Base-by-base conservation (phyloP, 202 grass and related monocot genomes). In the Setaria italica region DNA sequence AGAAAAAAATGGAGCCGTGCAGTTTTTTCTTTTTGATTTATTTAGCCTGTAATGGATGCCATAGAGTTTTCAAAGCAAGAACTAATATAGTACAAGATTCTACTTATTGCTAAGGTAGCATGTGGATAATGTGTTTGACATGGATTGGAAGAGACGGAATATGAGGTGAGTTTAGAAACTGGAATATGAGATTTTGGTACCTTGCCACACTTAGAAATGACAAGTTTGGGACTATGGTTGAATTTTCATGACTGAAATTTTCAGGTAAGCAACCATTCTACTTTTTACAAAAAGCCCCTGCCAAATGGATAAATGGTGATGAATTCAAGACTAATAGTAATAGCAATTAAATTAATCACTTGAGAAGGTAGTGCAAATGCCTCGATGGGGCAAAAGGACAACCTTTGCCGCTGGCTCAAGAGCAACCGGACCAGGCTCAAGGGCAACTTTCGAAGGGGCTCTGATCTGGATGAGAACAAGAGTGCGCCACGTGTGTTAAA, bases 51-150 rank as follows among this genome's bases (percentile, higher is more conserved):
- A 41, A 41, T 6, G 5, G 39, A 41, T 4, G 39, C 39, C 39
- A 41, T 41, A 41, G 3, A 39, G 39, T 41, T 41, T 41, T 41
- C 5, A 41, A 41, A 41, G 39, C 39, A 4, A 41, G 39, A 41
- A 41, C 39, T 41, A 41, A 41, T 4, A 39, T 39, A 39, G 37
- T 39, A 39, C 3, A 39, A 39, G 72, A 15, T 21, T 15, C 63
- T 82, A 53, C 14, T 7, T 67, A 70, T 59, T 77, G 32, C 63
- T 62, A 62, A 78, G 14, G 21, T 49, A 47, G 29, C 5, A 79
- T 67, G 49, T 39, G 30, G 30, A 49, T 35, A 47, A 50, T 65
- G 15, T 17, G 13, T 50, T 65, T 51, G 16, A 79, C 49, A 50
- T 10, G 60, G 30, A 50, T n/a, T 49, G 4, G 19, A 15, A 65